Evolutionary conservation across 139 green algal species (phyloP), one percentile per base, ranked within the genome.

Genomic region (Deuterostichococcus epilithicus): DNA sequence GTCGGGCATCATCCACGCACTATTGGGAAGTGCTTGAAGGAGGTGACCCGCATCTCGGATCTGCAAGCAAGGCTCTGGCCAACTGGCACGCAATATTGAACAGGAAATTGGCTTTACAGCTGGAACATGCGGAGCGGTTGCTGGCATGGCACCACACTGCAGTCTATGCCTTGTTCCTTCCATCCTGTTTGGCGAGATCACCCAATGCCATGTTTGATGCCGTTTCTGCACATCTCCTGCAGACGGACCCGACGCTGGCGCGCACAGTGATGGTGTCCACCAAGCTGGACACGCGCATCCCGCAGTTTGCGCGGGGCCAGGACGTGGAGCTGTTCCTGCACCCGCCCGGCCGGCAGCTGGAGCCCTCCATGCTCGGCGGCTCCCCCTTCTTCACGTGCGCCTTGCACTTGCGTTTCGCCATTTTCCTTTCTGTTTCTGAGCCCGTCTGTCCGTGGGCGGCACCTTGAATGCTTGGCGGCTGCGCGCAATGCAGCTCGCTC

Each of bases 211-310:
- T 70, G 13, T 20, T 18, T 70, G 33, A 18, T 47, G 32, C 35
- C 34, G 39, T 25, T 37, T 30, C 13, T 28, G 26, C 35, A 52
- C 2, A 25, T 37, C 10, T 6, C 22, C 15, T 73, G 70, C 83
- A 93, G 89, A 90, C 93, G 30, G 94, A 98, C 86, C 94, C 94
- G 10, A 86, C 87, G 5, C 88, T 98, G 47, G 81, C 86, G 0
- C 89, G 94, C 68, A 97, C 94, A 2, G 94, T 98, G 20, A 80
- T 98, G 42, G 94, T 98, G 30, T 95, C 88, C 78, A 98, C 94
- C 65, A 98, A 98, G 90, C 85, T 98, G 39, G 94, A 98, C 88
- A 98, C 94, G 15, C 85, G 93, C 68, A 91, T 98, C 52, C 94
- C 94, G 0, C 93, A 97, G 81, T 98, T 98, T 84, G 86, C 90